A percentile compares a stretch with the other conserved stretches of the same genome.
phyloP scores from a whole-genome alignment of 2,329 filamentous ascomycete species.

The Xylariaceae sp. region DNA sequence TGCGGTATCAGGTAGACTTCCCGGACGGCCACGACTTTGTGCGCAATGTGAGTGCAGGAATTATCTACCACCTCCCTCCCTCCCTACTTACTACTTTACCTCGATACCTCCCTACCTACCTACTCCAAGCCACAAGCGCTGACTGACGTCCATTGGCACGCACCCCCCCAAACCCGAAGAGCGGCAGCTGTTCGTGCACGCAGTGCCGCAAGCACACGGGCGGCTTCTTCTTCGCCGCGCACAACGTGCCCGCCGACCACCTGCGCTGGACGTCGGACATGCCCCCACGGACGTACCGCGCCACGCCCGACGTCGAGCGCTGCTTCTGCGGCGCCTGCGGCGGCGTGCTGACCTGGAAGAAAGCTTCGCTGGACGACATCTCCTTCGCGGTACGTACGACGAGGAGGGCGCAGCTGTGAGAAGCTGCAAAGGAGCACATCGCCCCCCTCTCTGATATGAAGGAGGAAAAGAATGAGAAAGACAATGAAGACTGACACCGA shows the following conservation, averaged over 20 bases:
- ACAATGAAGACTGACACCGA: no score
- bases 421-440: no score
- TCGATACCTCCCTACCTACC: no score
- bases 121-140: no score
- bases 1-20: slow-evolving; percentile 42
- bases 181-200: slow-evolving; percentile 45
- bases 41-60: slow-evolving; percentile 13
- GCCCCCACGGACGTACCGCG: slow-evolving; percentile 28
- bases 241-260: slow-evolving; percentile 28
- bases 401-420: no score
- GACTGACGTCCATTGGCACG: no score
- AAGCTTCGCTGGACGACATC: slow-evolving; percentile 21
- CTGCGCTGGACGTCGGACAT: slow-evolving; percentile 27
- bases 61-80: no score
- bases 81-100: no score
- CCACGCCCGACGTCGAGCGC: slow-evolving; percentile 32
- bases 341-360: slow-evolving; percentile 39
- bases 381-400: slow-evolving; percentile 31
- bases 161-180: slow-evolving; percentile 21
- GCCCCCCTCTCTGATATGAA: no score
- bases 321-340: slow-evolving; percentile 44
- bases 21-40: slow-evolving; percentile 36
- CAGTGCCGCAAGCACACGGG: slow-evolving; percentile 48
- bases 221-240: slow-evolving; percentile 34
- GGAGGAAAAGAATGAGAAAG: no score